Percentiles rank a stretch among this genome's conserved stretches.
Conservation (phyloP, 2,329 filamentous ascomycete species). For the Penicillium sp. region DNA sequence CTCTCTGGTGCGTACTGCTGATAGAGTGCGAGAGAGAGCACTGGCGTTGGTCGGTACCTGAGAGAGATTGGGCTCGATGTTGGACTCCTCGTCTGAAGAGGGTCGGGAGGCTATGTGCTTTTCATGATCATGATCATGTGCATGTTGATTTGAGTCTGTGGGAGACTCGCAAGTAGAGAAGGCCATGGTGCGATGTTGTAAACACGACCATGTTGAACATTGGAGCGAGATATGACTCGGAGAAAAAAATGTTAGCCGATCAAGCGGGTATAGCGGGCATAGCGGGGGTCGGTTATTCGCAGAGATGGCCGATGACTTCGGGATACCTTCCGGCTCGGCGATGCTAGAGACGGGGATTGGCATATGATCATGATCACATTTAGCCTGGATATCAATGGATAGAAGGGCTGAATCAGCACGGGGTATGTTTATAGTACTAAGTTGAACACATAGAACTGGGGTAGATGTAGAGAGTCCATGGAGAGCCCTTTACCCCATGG, state of each 20-base stretch:
- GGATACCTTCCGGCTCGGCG: background rate
- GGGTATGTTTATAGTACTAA: no score
- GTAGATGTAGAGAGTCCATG: no score
- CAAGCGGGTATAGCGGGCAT: background rate
- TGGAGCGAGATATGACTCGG: background rate
- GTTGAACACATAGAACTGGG: no score
- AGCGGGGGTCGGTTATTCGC: slow-evolving; percentile 17
- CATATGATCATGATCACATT: no score
- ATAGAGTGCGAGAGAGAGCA: slow-evolving; percentile 35
- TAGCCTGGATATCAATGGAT: no score
- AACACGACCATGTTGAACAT: background rate
- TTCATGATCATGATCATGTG: background rate
- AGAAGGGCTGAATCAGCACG: no score
- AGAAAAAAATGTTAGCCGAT: background rate
- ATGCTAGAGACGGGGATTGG: no score
- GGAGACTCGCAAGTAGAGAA: background rate
- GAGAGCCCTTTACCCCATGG: no score
- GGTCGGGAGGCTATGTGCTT: background rate
- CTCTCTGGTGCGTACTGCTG: slow-evolving; percentile 40
- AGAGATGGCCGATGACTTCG: slow-evolving; percentile 20
- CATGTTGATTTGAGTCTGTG: background rate
- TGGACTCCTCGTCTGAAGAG: slow-evolving; percentile 9
- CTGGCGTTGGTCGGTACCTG: slow-evolving; percentile 29
- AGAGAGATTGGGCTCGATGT: slow-evolving; percentile 14
- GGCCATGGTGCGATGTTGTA: background rate